Evolutionary conservation across 805 yeast genomes (phyloP).

Genomic region (Candida orba): DNA sequence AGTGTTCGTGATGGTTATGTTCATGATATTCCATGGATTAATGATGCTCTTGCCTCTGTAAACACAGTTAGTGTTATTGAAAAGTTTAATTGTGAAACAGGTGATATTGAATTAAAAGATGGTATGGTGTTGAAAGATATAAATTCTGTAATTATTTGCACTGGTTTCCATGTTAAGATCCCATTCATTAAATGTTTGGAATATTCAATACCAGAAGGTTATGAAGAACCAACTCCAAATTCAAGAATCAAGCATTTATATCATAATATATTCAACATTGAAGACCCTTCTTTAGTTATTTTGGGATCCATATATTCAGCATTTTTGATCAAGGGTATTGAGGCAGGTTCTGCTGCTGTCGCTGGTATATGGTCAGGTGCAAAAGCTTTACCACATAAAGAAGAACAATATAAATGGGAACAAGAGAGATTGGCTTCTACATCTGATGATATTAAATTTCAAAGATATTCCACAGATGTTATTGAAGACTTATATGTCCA

Average conservation of each 20-base stretch:
- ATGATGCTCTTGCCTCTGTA: constrained; percentile 20
- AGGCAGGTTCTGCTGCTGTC: constrained; percentile 45
- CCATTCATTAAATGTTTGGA: constrained; percentile 27
- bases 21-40: constrained; percentile 33
- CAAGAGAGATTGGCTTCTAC: constrained; percentile 15
- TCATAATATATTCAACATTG: constrained; percentile 38
- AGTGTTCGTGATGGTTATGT: constrained; percentile 60
- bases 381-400: constrained; percentile 30
- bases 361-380: constrained; percentile 50
- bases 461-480: constrained; percentile 21
- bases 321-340: constrained; percentile 42
- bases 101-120: constrained; percentile 20
- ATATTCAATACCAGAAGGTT: constrained; percentile 21
- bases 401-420: constrained; percentile 34
- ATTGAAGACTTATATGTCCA: not conserved
- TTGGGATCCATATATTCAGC: constrained; percentile 35
- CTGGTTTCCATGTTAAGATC: constrained; percentile 38
- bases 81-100: constrained; percentile 22
- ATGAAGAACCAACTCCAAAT: constrained; percentile 15
- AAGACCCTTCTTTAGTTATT: constrained; percentile 40
- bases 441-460: constrained; percentile 18
- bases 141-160: constrained; percentile 33
- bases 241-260: constrained; percentile 35
- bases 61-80: constrained; percentile 24
- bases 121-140: constrained; percentile 28